phyloP scores from a whole-genome alignment of 2,329 filamentous ascomycete species.

The Colletotrichum sp. region DNA sequence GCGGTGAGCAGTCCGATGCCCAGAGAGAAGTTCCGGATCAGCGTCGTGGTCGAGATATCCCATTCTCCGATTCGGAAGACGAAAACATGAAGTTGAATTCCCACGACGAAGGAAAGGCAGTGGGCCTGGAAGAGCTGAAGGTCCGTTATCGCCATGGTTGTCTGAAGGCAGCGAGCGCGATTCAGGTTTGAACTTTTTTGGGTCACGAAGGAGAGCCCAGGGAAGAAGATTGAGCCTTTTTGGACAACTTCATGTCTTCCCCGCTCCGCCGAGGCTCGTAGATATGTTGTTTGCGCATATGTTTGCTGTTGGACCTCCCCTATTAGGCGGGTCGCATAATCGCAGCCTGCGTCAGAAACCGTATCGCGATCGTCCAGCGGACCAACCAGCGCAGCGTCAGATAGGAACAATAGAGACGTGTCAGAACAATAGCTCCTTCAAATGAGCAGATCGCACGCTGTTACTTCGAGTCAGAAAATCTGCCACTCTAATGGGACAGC shows the following conservation, averaged over 20 bases:
- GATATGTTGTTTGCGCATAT: background rate
- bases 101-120: constrained; percentile 4
- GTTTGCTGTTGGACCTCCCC: background rate
- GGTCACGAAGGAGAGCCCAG: background rate
- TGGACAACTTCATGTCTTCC: background rate
- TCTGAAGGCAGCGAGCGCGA: background rate
- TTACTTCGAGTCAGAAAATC: constrained; percentile 5
- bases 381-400: background rate
- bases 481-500: background rate
- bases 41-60: constrained; percentile 22
- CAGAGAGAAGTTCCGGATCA: constrained; percentile 13
- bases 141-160: background rate
- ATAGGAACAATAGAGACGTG: background rate
- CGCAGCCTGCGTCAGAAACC: background rate
- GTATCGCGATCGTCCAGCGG: background rate
- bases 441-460: background rate
- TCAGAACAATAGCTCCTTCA: background rate
- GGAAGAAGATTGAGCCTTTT: background rate
- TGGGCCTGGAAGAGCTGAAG: background rate
- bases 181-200: background rate
- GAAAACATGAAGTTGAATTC: constrained; percentile 21
- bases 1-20: background rate
- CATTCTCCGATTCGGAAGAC: constrained; percentile 29
- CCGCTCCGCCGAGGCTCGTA: background rate
- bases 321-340: background rate